Evolutionary conservation across 257 asterid genomes (phyloP).

Genomic region (Solanum gracilifrons): DNA sequence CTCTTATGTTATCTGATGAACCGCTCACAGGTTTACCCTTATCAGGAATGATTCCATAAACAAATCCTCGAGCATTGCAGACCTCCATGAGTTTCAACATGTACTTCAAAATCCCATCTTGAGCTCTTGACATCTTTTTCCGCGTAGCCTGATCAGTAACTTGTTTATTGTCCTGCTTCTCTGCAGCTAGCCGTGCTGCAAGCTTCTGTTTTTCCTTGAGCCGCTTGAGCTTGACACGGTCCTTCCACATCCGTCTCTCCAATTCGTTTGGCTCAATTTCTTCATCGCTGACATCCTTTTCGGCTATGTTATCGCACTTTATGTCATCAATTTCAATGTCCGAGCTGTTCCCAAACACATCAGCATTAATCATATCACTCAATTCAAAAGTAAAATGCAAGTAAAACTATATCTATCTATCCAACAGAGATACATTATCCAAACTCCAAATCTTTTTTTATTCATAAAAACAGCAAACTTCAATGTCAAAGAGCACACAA

Average conservation of each 20-base stretch:
- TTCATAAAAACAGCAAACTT: not conserved
- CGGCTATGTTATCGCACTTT: conserved; percentile 30
- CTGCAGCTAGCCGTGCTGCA: conserved; percentile 39
- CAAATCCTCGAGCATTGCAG: conserved; percentile 67
- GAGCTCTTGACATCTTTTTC: conserved; percentile 69
- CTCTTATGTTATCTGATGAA: conserved; percentile 56
- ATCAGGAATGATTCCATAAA: conserved; percentile 66
- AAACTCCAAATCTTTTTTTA: not conserved
- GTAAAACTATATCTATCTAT: not conserved
- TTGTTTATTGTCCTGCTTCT: conserved; percentile 44
- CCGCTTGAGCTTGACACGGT: conserved; percentile 53
- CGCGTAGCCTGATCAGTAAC: conserved; percentile 49
- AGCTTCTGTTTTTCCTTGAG: conserved; percentile 52
- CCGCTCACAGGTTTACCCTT: conserved; percentile 69
- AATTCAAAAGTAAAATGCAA: not conserved
- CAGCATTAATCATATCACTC: conserved; percentile 1
- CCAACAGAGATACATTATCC: not conserved
- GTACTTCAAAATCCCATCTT: conserved; percentile 65
- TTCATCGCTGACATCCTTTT: conserved; percentile 67
- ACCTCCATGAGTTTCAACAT: conserved; percentile 74
- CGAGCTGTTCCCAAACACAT: conserved; percentile 32
- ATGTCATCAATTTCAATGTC: conserved; percentile 51
- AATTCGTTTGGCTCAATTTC: conserved; percentile 55
- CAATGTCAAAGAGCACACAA: not conserved
- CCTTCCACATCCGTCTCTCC: conserved; percentile 73